Base-by-base conservation (phyloP, 139 green algal genomes). In the Tetradesmus obliquus region DNA sequence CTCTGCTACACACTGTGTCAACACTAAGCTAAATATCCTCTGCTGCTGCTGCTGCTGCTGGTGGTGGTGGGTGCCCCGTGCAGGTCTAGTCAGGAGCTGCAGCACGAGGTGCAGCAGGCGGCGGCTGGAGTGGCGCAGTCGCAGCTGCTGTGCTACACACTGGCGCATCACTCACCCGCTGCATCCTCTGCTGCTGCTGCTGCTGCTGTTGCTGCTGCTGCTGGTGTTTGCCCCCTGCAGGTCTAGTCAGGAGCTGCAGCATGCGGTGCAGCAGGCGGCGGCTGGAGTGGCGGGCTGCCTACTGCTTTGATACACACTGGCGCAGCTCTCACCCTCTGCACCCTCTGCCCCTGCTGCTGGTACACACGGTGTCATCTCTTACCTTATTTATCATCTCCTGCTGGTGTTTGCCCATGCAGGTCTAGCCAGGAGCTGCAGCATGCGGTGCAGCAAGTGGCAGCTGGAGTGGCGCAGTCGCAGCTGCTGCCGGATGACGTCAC, bases 361-460 rank as follows among this genome's bases (percentile, higher is more conserved):
- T 45, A 45, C 32, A 45, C 32, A 45, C 32, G 32, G 32, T 45
- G 32, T 45, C 32, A 45, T 0, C 32, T 45, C 32, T 45, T 45
- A 45, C 32, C 32, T 45, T 45, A 45, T 45, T 45, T 45, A 45
- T 57, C 58, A 13, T 57, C n/a, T 80, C 22, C 55, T 74, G 57
- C 20, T 53, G 71, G 71, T 79, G 6, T 22, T 79, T 22, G 7
- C 54, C 5, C 9, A 24, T 24, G 8, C 95, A 98, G 95, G 93
- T 97, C 93, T 10, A 95, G 92, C 4, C 90, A 98, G 84, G 97
- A 99, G 81, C 93, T 98, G 53, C 90, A 84, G 12, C 24, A 86
- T 10, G 96, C 96, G 7, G 93, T 95, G 20, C 20, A 88, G 8
- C 51, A 66, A 7, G 60, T 96, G 9, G 90, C 87, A 60, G 24